These are phyloP conservation scores for Cyclotella cryptica DNA, from an alignment of 108 stramenopile genomes.

Conservation along the genomic window DNA sequence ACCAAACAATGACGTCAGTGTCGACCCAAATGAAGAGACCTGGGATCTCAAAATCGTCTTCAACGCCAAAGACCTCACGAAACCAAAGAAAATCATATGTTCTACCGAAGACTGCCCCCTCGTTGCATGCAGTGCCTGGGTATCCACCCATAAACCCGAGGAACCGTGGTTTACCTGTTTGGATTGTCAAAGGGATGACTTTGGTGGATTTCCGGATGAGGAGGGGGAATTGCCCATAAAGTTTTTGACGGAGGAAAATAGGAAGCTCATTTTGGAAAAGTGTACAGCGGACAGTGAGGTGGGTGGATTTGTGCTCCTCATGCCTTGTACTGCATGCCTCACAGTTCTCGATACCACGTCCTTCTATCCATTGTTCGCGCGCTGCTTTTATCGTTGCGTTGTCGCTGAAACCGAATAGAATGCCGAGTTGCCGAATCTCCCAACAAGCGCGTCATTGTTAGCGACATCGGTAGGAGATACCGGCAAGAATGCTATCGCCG, in stretches of 20 bases:
- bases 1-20: constrained; percentile 20
- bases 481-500: constrained; percentile 8
- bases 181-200: constrained; percentile 64
- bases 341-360: not conserved
- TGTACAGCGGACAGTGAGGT: constrained; percentile 50
- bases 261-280: constrained; percentile 58
- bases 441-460: constrained; percentile 27
- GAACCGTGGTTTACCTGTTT: constrained; percentile 69
- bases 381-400: not conserved
- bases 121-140: constrained; percentile 56
- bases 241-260: constrained; percentile 59
- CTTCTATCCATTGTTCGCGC: not conserved
- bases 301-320: not conserved
- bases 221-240: constrained; percentile 58
- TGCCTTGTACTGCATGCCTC: not conserved
- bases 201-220: constrained; percentile 69
- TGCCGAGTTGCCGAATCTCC: constrained; percentile 61
- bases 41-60: constrained; percentile 55
- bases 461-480: constrained; percentile 27
- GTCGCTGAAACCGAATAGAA: too few species aligned
- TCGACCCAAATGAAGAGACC: constrained; percentile 26
- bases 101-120: constrained; percentile 48
- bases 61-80: constrained; percentile 11
- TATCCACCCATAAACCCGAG: constrained; percentile 55
- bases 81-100: constrained; percentile 34